A percentile compares a stretch with the other conserved stretches of the same genome.
Conservation (phyloP, 306 rosid species). For the Rosa chinensis region DNA sequence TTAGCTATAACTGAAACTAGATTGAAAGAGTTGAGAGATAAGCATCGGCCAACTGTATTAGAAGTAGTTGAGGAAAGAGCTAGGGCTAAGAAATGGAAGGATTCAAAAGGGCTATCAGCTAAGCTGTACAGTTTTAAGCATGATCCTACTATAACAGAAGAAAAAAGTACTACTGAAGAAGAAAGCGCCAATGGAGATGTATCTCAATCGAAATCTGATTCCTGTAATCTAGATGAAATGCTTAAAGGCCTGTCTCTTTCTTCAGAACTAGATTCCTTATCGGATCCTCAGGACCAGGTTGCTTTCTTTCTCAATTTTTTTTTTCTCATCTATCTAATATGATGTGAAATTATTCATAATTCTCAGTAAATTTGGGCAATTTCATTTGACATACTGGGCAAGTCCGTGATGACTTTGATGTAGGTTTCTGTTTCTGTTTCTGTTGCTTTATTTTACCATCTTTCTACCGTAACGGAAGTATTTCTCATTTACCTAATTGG, state of each 20-base stretch:
- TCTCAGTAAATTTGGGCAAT: not conserved
- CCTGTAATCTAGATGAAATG: slow-evolving; percentile 56
- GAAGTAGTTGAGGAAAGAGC: slow-evolving; percentile 70
- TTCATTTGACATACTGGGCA: not conserved
- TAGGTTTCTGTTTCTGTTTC: not conserved
- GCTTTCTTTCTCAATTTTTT: slow-evolving; percentile 29
- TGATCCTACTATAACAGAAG: slow-evolving; percentile 56
- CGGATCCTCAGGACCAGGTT: slow-evolving; percentile 94
- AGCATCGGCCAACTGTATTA: slow-evolving; percentile 75
- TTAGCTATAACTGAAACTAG: slow-evolving; percentile 74
- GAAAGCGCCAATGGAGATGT: slow-evolving; percentile 34
- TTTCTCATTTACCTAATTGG: not conserved
- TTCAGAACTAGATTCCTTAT: slow-evolving; percentile 62
- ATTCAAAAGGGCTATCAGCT: slow-evolving; percentile 84
- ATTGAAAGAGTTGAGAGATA: slow-evolving; percentile 70
- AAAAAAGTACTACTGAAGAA: slow-evolving; percentile 35
- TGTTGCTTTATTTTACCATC: too few relatives aligned
- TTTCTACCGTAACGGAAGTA: not conserved
- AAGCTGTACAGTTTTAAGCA: slow-evolving; percentile 89
- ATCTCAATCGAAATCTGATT: slow-evolving; percentile 30
- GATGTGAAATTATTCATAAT: not conserved
- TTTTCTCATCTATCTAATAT: not conserved
- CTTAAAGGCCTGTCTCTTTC: slow-evolving; percentile 54
- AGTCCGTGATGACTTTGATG: not conserved
- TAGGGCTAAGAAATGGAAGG: slow-evolving; percentile 68